Conservation (phyloP, 495 filamentous ascomycete species). For the Aspergillus campestris region DNA sequence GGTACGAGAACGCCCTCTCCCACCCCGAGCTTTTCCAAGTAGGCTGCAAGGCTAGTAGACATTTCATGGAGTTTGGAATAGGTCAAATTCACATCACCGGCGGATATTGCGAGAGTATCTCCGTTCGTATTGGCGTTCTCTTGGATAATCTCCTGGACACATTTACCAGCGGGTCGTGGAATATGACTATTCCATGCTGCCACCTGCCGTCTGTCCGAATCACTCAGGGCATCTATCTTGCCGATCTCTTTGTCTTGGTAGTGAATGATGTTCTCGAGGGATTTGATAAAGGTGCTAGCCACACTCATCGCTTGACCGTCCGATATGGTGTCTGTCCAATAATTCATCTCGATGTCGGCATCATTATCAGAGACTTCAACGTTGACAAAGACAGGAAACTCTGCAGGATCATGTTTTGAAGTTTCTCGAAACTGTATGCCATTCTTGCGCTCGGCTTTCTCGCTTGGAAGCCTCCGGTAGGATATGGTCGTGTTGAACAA, state of each 20-base stretch:
- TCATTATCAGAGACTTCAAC: conserved; percentile 40
- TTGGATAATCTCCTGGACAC: conserved; percentile 35
- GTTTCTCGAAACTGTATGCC: conserved; percentile 31
- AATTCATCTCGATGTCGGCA: conserved; percentile 44
- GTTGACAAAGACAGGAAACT: conserved; percentile 47
- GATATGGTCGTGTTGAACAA: conserved; percentile 7
- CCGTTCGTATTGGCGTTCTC: conserved; percentile 30
- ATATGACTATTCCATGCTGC: conserved; percentile 36
- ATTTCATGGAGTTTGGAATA: conserved; percentile 42
- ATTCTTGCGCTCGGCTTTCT: conserved; percentile 11
- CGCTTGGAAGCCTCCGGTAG: conserved; percentile 31
- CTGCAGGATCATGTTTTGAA: conserved; percentile 45
- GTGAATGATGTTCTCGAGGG: conserved; percentile 34
- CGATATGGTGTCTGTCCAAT: conserved; percentile 46
- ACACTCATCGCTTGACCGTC: conserved; percentile 44
- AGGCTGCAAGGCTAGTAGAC: conserved; percentile 37
- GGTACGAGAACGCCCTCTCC: conserved; percentile 28
- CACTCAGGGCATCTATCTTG: conserved; percentile 30
- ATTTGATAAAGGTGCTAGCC: conserved; percentile 38
- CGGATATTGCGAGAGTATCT: conserved; percentile 29
- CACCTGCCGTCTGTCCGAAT: conserved; percentile 30
- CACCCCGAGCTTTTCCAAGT: conserved; percentile 33
- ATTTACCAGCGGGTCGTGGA: conserved; percentile 26
- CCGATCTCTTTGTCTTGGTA: conserved; percentile 23
- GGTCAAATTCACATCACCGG: conserved; percentile 43